Conservation (phyloP, 495 filamentous ascomycete genomes). For the Neurospora sp. region DNA sequence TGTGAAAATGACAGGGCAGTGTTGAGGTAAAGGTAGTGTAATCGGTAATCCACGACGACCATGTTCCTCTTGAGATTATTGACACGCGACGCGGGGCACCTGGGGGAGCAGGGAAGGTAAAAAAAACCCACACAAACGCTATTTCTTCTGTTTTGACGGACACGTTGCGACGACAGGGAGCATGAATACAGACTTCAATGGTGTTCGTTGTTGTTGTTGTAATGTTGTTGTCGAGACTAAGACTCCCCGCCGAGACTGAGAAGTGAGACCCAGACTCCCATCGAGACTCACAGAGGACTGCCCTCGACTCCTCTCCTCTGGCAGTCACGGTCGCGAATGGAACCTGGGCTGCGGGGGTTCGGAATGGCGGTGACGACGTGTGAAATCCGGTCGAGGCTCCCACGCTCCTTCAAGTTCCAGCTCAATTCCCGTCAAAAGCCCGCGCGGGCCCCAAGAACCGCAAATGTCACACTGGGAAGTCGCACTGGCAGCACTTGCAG, state of each 20-base stretch:
- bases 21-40: not conserved
- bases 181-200: not conserved
- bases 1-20: not conserved
- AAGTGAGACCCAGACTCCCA: not conserved
- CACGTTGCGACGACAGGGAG: not conserved
- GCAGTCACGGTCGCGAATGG: conserved; percentile 9
- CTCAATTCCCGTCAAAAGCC: not conserved
- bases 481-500: not conserved
- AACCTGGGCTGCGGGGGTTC: not conserved
- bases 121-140: not conserved
- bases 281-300: not conserved
- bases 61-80: not conserved
- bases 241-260: not conserved
- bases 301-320: conserved; percentile 1
- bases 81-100: not conserved
- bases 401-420: not conserved
- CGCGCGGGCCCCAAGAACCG: not conserved
- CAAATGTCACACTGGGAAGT: not conserved
- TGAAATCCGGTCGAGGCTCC: conserved; percentile 8
- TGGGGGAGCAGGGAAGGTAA: not conserved
- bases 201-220: not conserved
- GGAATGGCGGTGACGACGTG: conserved; percentile 30
- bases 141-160: not conserved
- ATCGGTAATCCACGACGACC: not conserved
- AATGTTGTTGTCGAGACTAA: not conserved